Evolutionary conservation across 1,284 basidiomycete species (phyloP).

Genomic region (Sanghuangporus baumii): DNA sequence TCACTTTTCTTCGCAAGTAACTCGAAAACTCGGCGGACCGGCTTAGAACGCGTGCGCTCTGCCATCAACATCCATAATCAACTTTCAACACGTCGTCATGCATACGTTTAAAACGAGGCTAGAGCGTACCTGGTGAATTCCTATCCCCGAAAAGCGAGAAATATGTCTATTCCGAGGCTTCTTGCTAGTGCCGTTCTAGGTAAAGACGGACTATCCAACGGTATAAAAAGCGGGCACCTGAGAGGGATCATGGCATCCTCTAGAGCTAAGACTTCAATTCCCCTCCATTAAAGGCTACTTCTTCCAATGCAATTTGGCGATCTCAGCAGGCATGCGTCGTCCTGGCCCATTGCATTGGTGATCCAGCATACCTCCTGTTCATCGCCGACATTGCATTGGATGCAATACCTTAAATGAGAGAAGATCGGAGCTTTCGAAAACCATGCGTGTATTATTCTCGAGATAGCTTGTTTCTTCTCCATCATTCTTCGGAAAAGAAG

Average conservation of each 20-base stretch:
- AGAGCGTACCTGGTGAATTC: no score
- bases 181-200: not conserved
- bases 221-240: not conserved
- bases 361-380: slow-evolving; percentile 3
- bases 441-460: not conserved
- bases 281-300: not conserved
- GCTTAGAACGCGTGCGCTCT: not conserved
- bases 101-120: not conserved
- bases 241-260: not conserved
- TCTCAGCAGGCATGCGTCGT: not conserved
- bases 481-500: no score
- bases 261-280: not conserved
- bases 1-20: not conserved
- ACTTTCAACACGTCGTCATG: not conserved
- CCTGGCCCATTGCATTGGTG: not conserved
- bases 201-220: not conserved
- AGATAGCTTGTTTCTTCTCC: no score
- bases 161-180: no score
- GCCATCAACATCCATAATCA: not conserved
- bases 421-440: not conserved
- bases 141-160: no score
- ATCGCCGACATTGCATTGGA: slow-evolving; percentile 18
- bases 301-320: slow-evolving; percentile 8
- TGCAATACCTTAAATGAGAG: slow-evolving; percentile 5
- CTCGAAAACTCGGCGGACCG: not conserved